Conservation (phyloP, 225 moss, liverwort and hornwort genomes). For the Thuidium tamariscinum region DNA sequence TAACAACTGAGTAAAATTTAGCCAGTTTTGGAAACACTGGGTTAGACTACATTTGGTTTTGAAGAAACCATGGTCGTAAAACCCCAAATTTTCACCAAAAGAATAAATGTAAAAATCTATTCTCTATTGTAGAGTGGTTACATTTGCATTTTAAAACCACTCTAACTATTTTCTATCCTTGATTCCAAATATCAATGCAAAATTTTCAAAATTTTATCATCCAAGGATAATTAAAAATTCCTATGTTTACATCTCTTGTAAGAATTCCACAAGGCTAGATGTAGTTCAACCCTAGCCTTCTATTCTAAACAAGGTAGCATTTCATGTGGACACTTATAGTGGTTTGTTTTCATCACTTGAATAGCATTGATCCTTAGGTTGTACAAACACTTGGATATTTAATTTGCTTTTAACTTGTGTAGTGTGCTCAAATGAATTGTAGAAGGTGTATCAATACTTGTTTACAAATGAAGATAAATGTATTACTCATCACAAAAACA, state of each 20-base stretch:
- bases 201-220: neutral
- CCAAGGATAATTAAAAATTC: neutral
- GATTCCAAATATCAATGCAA: neutral
- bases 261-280: accelerated
- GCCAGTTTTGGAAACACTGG: too few species aligned
- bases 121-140: neutral
- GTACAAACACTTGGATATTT: neutral
- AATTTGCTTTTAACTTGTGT: neutral
- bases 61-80: accelerated
- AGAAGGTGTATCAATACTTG: neutral
- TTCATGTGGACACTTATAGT: neutral
- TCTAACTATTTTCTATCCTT: neutral
- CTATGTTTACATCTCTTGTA: neutral
- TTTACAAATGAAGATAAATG: neutral
- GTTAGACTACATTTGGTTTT: neutral
- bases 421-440: neutral
- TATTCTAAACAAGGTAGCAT: neutral
- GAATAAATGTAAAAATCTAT: neutral
- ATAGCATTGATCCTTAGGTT: neutral
- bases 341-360: neutral
- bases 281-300: neutral
- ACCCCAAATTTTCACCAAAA: accelerated
- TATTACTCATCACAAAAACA: neutral
- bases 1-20: too few species aligned
- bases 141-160: neutral